phyloP scores from a whole-genome alignment of 176 grass and related monocot genomes.

The Bolboschoenus planiculmis region DNA sequence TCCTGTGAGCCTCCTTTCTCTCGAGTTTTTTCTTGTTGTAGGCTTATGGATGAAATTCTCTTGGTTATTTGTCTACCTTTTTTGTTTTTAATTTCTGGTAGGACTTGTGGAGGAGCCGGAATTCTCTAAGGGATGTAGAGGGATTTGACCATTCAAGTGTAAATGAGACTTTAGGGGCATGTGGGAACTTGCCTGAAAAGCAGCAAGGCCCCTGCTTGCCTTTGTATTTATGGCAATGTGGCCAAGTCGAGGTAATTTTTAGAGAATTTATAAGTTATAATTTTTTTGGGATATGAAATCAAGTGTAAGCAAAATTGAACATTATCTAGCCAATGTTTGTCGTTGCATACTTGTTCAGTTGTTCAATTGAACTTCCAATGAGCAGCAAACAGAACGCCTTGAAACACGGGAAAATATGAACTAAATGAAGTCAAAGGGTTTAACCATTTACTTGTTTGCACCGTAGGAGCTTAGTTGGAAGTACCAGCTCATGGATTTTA shows the following conservation, averaged over 20 bases:
- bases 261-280: background rate
- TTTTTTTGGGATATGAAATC: conserved; percentile 6
- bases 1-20: conserved; percentile 55
- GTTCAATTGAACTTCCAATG: background rate
- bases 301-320: background rate
- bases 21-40: background rate
- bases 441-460: background rate
- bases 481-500: conserved; percentile 62
- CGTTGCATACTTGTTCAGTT: background rate
- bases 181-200: conserved; percentile 55
- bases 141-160: conserved; percentile 72
- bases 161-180: conserved; percentile 82
- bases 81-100: conserved; percentile 9
- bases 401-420: background rate
- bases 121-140: conserved; percentile 53
- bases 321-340: background rate
- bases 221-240: conserved; percentile 85
- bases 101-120: conserved; percentile 82
- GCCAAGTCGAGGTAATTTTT: conserved; percentile 51
- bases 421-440: conserved; percentile 1
- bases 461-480: conserved; percentile 61
- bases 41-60: background rate
- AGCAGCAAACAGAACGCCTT: background rate
- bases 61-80: background rate
- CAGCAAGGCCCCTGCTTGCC: conserved; percentile 65